Percentiles rank a stretch among this genome's conserved stretches.
Evolutionary conservation across 176 grass and related monocot genomes (phyloP).

Genomic region (Dendrocalamus sinicus): DNA sequence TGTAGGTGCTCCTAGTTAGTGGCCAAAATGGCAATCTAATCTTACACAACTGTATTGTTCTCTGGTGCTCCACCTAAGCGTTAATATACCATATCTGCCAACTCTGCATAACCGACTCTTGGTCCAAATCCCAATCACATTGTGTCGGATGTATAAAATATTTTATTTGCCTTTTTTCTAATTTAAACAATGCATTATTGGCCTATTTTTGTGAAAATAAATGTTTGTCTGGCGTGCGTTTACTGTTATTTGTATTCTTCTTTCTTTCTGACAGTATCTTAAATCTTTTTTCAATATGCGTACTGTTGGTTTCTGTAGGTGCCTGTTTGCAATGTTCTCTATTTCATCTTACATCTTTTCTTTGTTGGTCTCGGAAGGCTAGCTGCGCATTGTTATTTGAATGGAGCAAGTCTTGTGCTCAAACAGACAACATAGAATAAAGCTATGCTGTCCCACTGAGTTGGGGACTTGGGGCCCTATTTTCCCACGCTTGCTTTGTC

Average conservation of each 20-base stretch:
- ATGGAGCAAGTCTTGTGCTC: slow-evolving; percentile 5
- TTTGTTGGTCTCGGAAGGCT: neutral
- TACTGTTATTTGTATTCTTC: slow-evolving; percentile 10
- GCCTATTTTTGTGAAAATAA: neutral
- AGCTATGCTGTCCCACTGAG: neutral
- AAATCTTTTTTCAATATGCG: neutral
- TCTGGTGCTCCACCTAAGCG: slow-evolving; percentile 31
- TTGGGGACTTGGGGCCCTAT: neutral
- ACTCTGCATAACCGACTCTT: slow-evolving; percentile 2
- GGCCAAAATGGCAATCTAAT: slow-evolving; percentile 37
- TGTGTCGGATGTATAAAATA: slow-evolving; percentile 24
- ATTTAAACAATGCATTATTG: neutral
- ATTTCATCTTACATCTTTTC: neutral
- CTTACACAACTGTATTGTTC: slow-evolving; percentile 29
- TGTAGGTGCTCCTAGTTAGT: slow-evolving; percentile 38
- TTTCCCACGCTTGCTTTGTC: neutral
- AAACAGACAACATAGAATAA: neutral
- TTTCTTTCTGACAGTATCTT: neutral
- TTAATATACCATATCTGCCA: slow-evolving; percentile 43
- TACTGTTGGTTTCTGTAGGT: neutral
- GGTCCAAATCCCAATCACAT: slow-evolving; percentile 18
- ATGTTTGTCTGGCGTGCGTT: neutral
- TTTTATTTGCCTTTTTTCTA: neutral
- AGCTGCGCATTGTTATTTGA: neutral
- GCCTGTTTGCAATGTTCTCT: slow-evolving; percentile 14